A percentile compares a stretch with the other conserved stretches of the same genome.
Conservation (phyloP, 2,329 filamentous ascomycete species). For the Kalaharituber pfeilii region DNA sequence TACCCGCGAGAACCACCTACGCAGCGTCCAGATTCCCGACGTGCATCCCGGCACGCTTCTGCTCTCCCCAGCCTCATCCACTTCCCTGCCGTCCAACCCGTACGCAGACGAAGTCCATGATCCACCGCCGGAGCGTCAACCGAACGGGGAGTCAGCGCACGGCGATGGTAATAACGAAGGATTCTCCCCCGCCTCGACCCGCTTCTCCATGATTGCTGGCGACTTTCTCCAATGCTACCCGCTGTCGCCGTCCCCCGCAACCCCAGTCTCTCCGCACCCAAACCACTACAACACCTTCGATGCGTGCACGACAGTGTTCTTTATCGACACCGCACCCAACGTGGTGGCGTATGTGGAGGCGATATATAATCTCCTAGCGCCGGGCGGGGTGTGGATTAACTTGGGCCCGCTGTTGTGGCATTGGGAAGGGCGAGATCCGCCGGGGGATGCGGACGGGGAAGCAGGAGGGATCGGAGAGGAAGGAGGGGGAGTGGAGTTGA, state of each 20-base stretch:
- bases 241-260: background rate
- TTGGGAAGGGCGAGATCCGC: conserved; percentile 55
- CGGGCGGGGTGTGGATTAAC: conserved; percentile 72
- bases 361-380: conserved; percentile 56
- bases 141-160: background rate
- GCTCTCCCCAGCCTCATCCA: conserved; percentile 4
- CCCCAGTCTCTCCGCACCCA: conserved; percentile 33
- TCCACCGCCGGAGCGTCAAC: background rate
- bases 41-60: conserved; percentile 50
- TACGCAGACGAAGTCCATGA: background rate
- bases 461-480: conserved; percentile 27
- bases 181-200: conserved; percentile 22
- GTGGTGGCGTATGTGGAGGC: conserved; percentile 77
- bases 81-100: background rate
- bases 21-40: conserved; percentile 59
- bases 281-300: conserved; percentile 50
- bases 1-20: conserved; percentile 56
- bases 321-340: conserved; percentile 93
- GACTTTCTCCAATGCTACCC: conserved; percentile 77
- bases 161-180: conserved; percentile 21
- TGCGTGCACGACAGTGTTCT: conserved; percentile 79
- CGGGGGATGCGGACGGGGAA: conserved; percentile 30
- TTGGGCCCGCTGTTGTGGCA: conserved; percentile 89
- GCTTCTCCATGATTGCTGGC: conserved; percentile 80
- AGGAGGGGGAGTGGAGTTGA: conserved; percentile 66